These are phyloP conservation scores for Fusarium robinianum DNA, from an alignment of 2,329 filamentous ascomycete species.

Conservation along the genomic window DNA sequence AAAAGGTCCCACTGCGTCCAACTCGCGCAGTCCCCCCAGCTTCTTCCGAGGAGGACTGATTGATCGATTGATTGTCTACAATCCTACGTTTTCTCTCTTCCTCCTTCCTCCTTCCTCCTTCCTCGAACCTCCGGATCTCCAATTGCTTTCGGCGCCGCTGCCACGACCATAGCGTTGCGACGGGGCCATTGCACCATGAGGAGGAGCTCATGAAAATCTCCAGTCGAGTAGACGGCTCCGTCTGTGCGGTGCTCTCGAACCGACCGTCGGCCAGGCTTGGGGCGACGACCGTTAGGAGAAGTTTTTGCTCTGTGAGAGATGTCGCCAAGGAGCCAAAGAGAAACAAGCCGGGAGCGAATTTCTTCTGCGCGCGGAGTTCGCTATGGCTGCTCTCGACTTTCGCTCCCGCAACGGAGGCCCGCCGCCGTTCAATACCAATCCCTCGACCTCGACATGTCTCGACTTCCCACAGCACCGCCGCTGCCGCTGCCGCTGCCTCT, in stretches of 20 bases:
- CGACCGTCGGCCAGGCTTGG: slow-evolving; percentile 44
- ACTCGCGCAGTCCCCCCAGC: slow-evolving; percentile 30
- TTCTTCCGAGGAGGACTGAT: slow-evolving; percentile 27
- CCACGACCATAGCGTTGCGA: slow-evolving; percentile 19
- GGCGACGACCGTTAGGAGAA: slow-evolving; percentile 33
- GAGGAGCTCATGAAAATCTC: slow-evolving; percentile 64
- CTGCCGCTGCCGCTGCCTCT: slow-evolving; percentile 22
- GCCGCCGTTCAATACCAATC: slow-evolving; percentile 16
- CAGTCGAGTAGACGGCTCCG: slow-evolving; percentile 63
- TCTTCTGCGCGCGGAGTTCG: slow-evolving; percentile 42
- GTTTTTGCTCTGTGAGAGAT: slow-evolving; percentile 31
- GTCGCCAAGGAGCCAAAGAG: slow-evolving; percentile 21
- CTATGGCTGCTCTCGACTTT: slow-evolving; percentile 51
- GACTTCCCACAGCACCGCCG: slow-evolving; percentile 36
- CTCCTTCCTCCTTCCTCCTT: slow-evolving; percentile 1
- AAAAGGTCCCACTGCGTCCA: slow-evolving; percentile 28
- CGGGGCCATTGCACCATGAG: slow-evolving; percentile 48
- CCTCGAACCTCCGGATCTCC: too few species aligned
- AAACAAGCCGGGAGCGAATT: slow-evolving; percentile 9
- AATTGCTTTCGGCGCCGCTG: not conserved
- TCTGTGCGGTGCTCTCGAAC: slow-evolving; percentile 59
- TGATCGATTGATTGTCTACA: slow-evolving; percentile 25
- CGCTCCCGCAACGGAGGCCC: slow-evolving; percentile 33
- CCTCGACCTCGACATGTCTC: slow-evolving; percentile 27
- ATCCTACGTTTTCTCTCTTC: not conserved